Percentiles rank a stretch among this genome's conserved stretches.
These are phyloP conservation scores for Colletotrichum sojae DNA, from an alignment of 2,329 filamentous ascomycete species.

Conservation along the genomic window DNA sequence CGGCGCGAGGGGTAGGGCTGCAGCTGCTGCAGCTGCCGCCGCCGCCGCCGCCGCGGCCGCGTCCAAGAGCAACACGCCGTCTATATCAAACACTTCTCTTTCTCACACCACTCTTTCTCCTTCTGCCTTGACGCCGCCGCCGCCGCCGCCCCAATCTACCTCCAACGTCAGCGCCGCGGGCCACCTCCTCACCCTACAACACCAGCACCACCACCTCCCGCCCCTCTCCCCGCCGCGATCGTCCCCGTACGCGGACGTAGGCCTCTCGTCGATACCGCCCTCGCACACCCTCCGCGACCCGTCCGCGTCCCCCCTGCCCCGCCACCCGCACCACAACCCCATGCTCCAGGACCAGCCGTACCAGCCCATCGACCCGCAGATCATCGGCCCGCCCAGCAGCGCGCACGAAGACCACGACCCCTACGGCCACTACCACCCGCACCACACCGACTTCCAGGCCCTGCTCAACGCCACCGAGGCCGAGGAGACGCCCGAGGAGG, in stretches of 20 bases:
- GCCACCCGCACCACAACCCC: conserved; percentile 51
- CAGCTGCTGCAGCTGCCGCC: conserved; percentile 1
- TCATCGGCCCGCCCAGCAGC: conserved; percentile 60
- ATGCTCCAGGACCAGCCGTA: conserved; percentile 55
- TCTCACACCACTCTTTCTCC: neutral
- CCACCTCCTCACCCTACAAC: conserved; percentile 41
- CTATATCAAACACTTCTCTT: conserved; percentile 16
- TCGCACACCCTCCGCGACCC: conserved; percentile 54
- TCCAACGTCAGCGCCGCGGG: conserved; percentile 30
- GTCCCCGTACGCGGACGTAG: conserved; percentile 63
- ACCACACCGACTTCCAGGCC: conserved; percentile 66
- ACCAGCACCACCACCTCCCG: conserved; percentile 44
- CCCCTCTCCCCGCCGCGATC: conserved; percentile 45
- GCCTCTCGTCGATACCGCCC: conserved; percentile 54
- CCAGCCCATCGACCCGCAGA: conserved; percentile 73
- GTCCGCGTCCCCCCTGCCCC: conserved; percentile 44
- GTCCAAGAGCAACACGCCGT: neutral
- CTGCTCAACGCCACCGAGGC: conserved; percentile 64
- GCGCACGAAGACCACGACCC: conserved; percentile 46
- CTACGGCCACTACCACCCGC: conserved; percentile 56
- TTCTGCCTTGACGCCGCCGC: conserved; percentile 17
- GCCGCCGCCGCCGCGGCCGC: conserved; percentile 14
- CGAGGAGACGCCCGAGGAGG: conserved; percentile 53
- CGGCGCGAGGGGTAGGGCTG: conserved; percentile 28
- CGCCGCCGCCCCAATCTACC: conserved; percentile 33